Base-by-base conservation (phyloP, 148 eudicot genomes). In the Pharnaceum exiguum region DNA sequence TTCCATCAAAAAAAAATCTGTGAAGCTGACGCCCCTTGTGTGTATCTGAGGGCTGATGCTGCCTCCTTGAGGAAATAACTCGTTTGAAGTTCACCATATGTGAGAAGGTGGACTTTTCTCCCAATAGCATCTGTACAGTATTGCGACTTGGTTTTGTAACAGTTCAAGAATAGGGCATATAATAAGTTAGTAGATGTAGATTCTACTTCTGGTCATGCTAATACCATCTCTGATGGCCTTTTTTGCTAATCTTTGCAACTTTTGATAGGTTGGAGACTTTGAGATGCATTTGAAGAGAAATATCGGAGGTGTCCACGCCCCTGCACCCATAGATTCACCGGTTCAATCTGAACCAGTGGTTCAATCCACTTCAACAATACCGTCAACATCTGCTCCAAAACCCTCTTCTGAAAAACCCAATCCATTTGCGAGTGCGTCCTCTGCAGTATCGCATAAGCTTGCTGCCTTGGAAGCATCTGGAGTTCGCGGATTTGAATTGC, bases 251-350 rank as follows among this genome's bases (percentile, higher is more conserved):
- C 9, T 28, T 18, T 40, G 23, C 26, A 22, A 23, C 47, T 55
- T 66, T 17, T 62, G 8, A 40, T 55, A 93, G 98, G 55, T 93
- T 68, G 98, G 98, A 59, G 87, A 76, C 56, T 83, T 85, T 65
- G 89, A 93, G 75, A 79, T 93, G 90, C 95, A 81, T 75, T 70
- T 93, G 57, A 93, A 83, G 77, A 72, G 98, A 55, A 88, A 79
- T 46, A 69, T 88, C 59, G 85, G 77, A 66, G 71, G 72, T 31
- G 36, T 79, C 48, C 52, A 37, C 57, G 58, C 70, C 57, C 77
- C 90, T 5, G 44, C 73, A 47, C 67, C 78, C 60, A 29, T 72
- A 57, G 75, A 68, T 27, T 79, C 87, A 33, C 77, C 95, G 64
- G 60, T 72, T 69, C 85, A 84, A 36, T 63, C 71, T 62, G 75